Evolutionary conservation across 2,329 filamentous ascomycete species (phyloP), one percentile per base, ranked within the genome.

Genomic region (Penicillium janthinellum): DNA sequence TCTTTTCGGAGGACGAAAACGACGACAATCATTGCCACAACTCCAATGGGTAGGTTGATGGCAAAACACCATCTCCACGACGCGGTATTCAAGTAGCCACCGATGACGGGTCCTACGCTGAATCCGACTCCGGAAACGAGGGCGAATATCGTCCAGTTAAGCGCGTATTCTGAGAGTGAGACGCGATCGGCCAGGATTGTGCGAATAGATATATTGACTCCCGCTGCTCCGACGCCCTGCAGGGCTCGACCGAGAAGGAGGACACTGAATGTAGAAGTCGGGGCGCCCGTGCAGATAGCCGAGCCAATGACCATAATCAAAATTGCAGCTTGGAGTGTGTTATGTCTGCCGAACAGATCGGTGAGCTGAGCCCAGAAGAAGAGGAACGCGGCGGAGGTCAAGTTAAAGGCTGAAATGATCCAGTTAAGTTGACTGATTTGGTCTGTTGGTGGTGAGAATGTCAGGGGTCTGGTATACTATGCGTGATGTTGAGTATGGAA

Each of bases 401-500:
- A 77, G 54, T 87, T 90, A 73, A 89, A 90, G 6, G 86, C 80
- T 0, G 88, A 87, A 17, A 90, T 84, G 67, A 91, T 88, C 86
- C 87, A 90, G 68, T 88, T 89, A 2, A 88, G 78, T 65, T 88
- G 83, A 17, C 83, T 79, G 4, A 86, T 70, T 67, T 86, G 71
- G 60, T 80, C 82, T 83, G 57, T 12, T 31, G 1, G 28, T 15
- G 44, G 6, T 6, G 8, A 49, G 25, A 60, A 61, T 51, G 34
- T 34, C 8, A 50, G 44, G 28, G 5, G 5, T 22, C 6, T 4
- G 8, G 37, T 2, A 5, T 14, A 37, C 14, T 34, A 7, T 34
- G 25, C n/a, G 5, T 12, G 11, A 44, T 37, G 20, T 8, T 17
- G 2, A 34, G 28, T 15, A 14, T 8, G 15, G 14, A 5, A 12